These are phyloP conservation scores for Pulveroboletus sp. DNA, from an alignment of 768 basidiomycete genomes.

Conservation along the genomic window DNA sequence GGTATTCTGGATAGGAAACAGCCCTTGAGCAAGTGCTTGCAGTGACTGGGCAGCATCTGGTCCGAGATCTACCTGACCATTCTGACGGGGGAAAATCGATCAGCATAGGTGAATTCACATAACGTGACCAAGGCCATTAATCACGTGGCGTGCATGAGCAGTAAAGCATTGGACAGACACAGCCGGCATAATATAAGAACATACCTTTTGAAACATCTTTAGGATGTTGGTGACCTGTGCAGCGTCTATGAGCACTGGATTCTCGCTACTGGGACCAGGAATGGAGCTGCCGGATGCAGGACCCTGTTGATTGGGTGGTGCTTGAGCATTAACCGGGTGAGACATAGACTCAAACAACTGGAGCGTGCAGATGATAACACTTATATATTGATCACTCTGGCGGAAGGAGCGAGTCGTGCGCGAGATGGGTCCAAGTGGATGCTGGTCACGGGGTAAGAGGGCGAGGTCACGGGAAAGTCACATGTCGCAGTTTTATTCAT, in stretches of 20 bases:
- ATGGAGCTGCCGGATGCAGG: constrained; percentile 7
- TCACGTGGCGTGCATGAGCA: constrained; percentile 20
- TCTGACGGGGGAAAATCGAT: constrained; percentile 25
- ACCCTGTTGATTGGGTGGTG: constrained; percentile 12
- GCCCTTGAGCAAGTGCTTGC: constrained; percentile 48
- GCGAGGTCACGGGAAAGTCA: constrained; percentile 41
- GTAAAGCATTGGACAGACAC: neutral
- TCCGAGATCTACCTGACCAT: constrained; percentile 48
- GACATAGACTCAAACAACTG: constrained; percentile 9
- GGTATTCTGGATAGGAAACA: constrained; percentile 23
- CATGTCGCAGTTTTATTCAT: constrained; percentile 36
- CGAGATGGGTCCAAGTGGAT: constrained; percentile 14
- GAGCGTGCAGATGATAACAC: neutral
- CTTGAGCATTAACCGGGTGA: constrained; percentile 6
- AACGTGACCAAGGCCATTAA: constrained; percentile 21
- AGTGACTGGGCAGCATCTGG: constrained; percentile 60
- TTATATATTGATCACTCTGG: constrained; percentile 2
- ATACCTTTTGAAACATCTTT: constrained; percentile 55
- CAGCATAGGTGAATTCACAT: constrained; percentile 7
- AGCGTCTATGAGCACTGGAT: constrained; percentile 36
- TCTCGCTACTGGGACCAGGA: constrained; percentile 7
- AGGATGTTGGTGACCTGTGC: constrained; percentile 58
- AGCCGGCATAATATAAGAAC: constrained; percentile 10
- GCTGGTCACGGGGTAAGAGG: constrained; percentile 40
- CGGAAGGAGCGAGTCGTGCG: neutral